Base-by-base conservation (phyloP, 306 rosid species). In the Vigna hirtella region DNA sequence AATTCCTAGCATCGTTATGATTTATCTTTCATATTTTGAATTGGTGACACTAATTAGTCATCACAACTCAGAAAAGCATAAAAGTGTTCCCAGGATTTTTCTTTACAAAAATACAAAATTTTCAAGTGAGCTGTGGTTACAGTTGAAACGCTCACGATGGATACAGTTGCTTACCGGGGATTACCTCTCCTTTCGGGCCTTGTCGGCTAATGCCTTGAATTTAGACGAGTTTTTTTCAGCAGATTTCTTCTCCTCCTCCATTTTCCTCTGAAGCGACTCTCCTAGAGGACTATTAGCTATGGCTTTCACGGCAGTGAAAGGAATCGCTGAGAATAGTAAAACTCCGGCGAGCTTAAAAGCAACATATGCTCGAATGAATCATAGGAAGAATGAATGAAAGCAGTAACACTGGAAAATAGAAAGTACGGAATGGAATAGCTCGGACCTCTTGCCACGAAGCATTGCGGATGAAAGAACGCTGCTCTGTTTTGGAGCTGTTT, bases 371-470 rank as follows among this genome's bases (percentile, higher is more conserved):
- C 40, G 10, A 68, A 28, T 36, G 32, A 62, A 42, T 48, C 56
- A 7, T 11, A 5, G n/a, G 14, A 73, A 57, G 43, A 47, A 64
- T 45, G 9, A 5, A 57, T 73, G 30, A 32, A 64, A 61, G 15
- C 10, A 12, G n/a, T 28, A 7, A 32, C 64, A 13, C 0, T 5
- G 55, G 70, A 9, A 4, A 72, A 28, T 6, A 43, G 28, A 18
- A 32, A 65, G 14, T 7, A 43, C 1, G 40, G 51, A 70, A 48
- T 67, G 30, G 63, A 74, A 16, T 28, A 55, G 52, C 10, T 63
- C 76, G 30, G 16, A 94, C 98, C 97, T 94, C 98, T 86, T 90
- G 91, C 97, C 93, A 94, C 14, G 98, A 92, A 82, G 97, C 95
- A 77, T 45, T 88, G 89, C 82, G 71, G 75, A 82, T 78, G 72